phyloP scores from a whole-genome alignment of 2,329 filamentous ascomycete genomes.

The Graphilbum ipis-grandicollis region DNA sequence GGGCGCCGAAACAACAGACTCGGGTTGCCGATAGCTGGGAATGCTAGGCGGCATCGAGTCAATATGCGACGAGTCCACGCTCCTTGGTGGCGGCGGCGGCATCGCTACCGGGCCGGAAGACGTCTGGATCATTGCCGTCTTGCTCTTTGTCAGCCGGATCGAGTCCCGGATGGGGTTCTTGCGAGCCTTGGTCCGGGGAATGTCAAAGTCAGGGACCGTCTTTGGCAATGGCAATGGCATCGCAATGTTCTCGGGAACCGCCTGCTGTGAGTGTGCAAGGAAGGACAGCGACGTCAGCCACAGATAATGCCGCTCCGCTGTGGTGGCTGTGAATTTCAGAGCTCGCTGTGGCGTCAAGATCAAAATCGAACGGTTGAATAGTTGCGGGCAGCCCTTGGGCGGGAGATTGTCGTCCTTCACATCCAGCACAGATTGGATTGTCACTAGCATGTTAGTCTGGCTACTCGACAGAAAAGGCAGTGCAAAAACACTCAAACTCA shows the following conservation, averaged over 20 bases:
- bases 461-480: neutral
- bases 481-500: constrained; percentile 50
- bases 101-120: constrained; percentile 10
- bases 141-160: constrained; percentile 72
- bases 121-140: constrained; percentile 14
- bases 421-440: constrained; percentile 89
- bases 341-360: constrained; percentile 88
- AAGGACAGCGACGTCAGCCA: constrained; percentile 94
- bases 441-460: constrained; percentile 38
- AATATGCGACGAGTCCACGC: constrained; percentile 12
- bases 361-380: constrained; percentile 87
- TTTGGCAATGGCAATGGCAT: constrained; percentile 28
- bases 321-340: constrained; percentile 80
- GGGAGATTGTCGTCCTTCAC: constrained; percentile 85
- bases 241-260: constrained; percentile 54
- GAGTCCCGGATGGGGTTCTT: constrained; percentile 61
- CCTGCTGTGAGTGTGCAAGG: constrained; percentile 74
- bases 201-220: constrained; percentile 33
- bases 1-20: constrained; percentile 19
- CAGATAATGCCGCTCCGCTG: constrained; percentile 73
- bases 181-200: constrained; percentile 28
- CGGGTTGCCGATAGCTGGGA: constrained; percentile 23
- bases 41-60: constrained; percentile 33
- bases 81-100: constrained; percentile 11
- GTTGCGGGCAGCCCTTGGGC: constrained; percentile 47